Evolutionary conservation across 1,284 basidiomycete genomes (phyloP).

Genomic region (Phenoliferia sp.): DNA sequence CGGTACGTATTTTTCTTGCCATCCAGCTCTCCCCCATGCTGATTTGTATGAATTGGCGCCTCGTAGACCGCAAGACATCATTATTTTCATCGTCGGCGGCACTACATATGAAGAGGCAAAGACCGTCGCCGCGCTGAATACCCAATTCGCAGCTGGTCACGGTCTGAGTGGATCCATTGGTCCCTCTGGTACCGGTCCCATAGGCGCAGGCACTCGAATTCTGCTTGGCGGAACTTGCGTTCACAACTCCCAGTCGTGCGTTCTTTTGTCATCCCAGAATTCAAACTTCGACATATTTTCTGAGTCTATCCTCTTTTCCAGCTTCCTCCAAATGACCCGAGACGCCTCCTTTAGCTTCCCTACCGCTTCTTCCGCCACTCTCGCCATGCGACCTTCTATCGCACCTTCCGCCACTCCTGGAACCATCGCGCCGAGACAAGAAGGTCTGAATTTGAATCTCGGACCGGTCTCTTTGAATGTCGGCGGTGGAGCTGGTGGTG

Average conservation of each 20-base stretch:
- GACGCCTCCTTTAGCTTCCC: slow-evolving; percentile 36
- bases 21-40: too few relatives aligned
- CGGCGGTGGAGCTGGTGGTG: slow-evolving; percentile 64
- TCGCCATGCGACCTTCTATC: background rate
- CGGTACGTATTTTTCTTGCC: background rate
- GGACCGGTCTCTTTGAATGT: slow-evolving; percentile 86
- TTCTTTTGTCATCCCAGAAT: background rate
- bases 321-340: slow-evolving; percentile 31
- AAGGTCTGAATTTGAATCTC: slow-evolving; percentile 73
- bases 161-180: slow-evolving; percentile 39
- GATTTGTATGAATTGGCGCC: too few relatives aligned
- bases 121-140: slow-evolving; percentile 75
- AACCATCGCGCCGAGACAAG: background rate
- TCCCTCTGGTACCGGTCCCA: slow-evolving; percentile 43
- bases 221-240: slow-evolving; percentile 87
- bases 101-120: slow-evolving; percentile 90
- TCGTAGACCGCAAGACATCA: slow-evolving; percentile 83
- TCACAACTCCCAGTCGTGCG: slow-evolving; percentile 83
- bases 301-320: slow-evolving; percentile 5
- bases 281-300: background rate
- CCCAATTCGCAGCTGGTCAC: slow-evolving; percentile 54
- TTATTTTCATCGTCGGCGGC: slow-evolving; percentile 90
- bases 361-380: slow-evolving; percentile 29
- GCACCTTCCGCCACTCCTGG: background rate
- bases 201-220: slow-evolving; percentile 57